Base-by-base conservation (phyloP, 257 asterid species). In the Osmanthus fragrans region DNA sequence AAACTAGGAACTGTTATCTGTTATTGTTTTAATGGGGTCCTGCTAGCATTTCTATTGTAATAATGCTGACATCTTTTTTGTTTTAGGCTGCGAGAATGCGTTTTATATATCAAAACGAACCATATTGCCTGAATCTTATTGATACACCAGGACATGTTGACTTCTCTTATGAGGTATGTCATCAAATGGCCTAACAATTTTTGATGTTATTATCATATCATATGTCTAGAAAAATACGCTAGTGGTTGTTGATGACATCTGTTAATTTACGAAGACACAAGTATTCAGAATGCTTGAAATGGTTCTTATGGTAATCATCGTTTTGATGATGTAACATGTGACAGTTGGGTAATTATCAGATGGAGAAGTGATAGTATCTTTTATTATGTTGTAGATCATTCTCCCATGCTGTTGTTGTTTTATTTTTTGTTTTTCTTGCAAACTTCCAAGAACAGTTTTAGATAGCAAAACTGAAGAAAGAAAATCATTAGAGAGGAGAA, bases 141-240 rank as follows among this genome's bases (percentile, higher is more conserved):
- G 99, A 96, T 75, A 96, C 99, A 73, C 99, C 99, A 7, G 99
- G 99, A 54, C 99, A 96, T 76, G 99, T 96, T 72, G 99, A 96
- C 86, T 96, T 96, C 91, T 96, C 99, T n/a, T 96, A 96, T 81
- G 99, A 96, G 98, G 98, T 93, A 90, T 74, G 81, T 79, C 73
- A 80, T 73, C 45, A 40, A 58, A 70, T 65, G 56, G 29, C 49
- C 77, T 32, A 70, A 68, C 27, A 79, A 11, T 19, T 72, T 51
- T 8, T 73, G 37, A 60, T 56, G 65, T 33, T 64, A 6, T 71
- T 56, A 10, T 54, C 23, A 71, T 23, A 36, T 75, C 27, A 1
- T 25, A 25, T 40, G 63, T 36, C 4, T 47, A 9, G 68, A 19
- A 73, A 70, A 19, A 56, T 39, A 73, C 45, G 33, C 33, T 23